Evolutionary conservation across 1,284 basidiomycete genomes (phyloP).

Genomic region (Moesziomyces sp.): DNA sequence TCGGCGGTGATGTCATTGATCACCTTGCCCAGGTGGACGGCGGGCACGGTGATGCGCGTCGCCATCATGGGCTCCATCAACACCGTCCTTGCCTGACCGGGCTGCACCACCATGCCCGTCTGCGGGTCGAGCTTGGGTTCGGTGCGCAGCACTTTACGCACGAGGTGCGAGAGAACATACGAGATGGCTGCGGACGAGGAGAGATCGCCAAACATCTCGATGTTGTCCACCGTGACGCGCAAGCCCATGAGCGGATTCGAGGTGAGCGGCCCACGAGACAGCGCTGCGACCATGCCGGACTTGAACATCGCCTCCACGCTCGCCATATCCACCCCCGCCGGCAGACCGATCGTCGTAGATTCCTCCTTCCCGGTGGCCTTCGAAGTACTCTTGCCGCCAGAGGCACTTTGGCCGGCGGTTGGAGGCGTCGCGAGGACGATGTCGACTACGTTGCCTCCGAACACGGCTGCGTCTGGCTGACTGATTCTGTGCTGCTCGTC

Average conservation of each 20-base stretch:
- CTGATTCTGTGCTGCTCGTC: constrained; percentile 23
- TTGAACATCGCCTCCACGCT: constrained; percentile 32
- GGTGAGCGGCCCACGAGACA: constrained; percentile 60
- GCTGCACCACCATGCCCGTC: constrained; percentile 1
- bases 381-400: not conserved
- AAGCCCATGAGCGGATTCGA: constrained; percentile 58
- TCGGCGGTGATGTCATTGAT: constrained; percentile 61
- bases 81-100: constrained; percentile 16
- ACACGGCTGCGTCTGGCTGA: constrained; percentile 17
- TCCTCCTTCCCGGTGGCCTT: constrained; percentile 4
- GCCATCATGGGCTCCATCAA: constrained; percentile 67
- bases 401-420: constrained; percentile 3
- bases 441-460: constrained; percentile 54
- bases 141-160: constrained; percentile 49
- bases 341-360: not conserved
- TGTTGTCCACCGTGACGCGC: constrained; percentile 37
- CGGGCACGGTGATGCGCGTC: constrained; percentile 50
- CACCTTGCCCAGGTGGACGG: constrained; percentile 55
- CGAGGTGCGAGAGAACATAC: constrained; percentile 36
- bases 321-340: constrained; percentile 28
- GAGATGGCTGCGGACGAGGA: constrained; percentile 51
- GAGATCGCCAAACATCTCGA: constrained; percentile 52
- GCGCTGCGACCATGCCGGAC: constrained; percentile 47
- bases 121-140: constrained; percentile 14
- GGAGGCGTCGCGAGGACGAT: constrained; percentile 19